Percentiles rank a stretch among this genome's conserved stretches.
Evolutionary conservation across 345 rosid species (phyloP).

Genomic region (Rhizophora apiculata): DNA sequence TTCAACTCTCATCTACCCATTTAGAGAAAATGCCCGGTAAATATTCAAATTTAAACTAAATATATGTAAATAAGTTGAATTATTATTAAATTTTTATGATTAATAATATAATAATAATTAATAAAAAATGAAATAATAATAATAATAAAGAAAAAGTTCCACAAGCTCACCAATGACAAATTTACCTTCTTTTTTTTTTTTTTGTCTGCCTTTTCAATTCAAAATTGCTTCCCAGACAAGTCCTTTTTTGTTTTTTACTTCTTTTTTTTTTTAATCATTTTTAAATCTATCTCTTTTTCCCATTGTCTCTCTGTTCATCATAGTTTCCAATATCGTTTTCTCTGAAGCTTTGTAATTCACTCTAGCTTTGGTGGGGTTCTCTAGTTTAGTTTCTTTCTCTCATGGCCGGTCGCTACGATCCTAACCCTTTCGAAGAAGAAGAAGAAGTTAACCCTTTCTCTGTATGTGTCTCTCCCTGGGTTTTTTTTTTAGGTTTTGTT

Average conservation of each 20-base stretch:
- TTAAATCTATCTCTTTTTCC: background rate
- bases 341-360: background rate
- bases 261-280: background rate
- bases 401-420: slow-evolving; percentile 87
- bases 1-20: too few relatives aligned
- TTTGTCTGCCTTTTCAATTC: background rate
- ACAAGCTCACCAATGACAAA: too few relatives aligned
- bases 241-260: background rate
- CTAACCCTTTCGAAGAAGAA: slow-evolving; percentile 85
- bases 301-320: background rate
- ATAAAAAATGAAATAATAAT: too few relatives aligned
- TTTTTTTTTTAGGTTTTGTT: background rate
- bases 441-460: slow-evolving; percentile 92
- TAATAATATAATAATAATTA: too few relatives aligned
- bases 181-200: background rate
- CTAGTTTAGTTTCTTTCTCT: background rate
- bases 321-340: background rate
- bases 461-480: slow-evolving; percentile 41
- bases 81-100: too few relatives aligned
- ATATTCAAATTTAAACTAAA: too few relatives aligned
- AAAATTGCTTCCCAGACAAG: slow-evolving; percentile 16
- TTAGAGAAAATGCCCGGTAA: too few relatives aligned
- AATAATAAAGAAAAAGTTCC: too few relatives aligned
- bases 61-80: too few relatives aligned
- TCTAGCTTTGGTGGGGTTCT: background rate